A percentile compares a stretch with the other conserved stretches of the same genome.
Conservation (phyloP, 768 basidiomycete species). For the Naganishia friedmannii region DNA sequence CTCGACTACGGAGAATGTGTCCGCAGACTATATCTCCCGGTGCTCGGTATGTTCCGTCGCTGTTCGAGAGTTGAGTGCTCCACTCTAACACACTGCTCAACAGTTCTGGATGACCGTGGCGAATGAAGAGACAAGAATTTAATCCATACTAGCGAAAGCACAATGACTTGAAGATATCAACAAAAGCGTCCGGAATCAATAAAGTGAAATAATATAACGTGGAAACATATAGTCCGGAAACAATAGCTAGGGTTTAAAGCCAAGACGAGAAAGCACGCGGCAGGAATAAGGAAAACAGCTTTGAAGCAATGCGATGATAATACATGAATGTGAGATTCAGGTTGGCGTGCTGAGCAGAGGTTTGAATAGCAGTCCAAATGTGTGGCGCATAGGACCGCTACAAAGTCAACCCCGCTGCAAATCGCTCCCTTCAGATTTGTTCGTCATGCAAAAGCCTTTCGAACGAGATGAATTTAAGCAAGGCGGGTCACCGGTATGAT, state of each 20-base stretch:
- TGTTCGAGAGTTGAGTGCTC: not conserved
- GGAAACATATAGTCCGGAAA: not conserved
- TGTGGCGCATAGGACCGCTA: no score
- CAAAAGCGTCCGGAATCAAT: not conserved
- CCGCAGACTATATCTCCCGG: slow-evolving; percentile 19
- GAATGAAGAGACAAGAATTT: slow-evolving; percentile 21
- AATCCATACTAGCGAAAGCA: not conserved
- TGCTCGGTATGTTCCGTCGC: slow-evolving; percentile 22
- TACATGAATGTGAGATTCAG: no score
- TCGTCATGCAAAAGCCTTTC: no score
- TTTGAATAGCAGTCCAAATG: no score
- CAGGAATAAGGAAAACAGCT: no score
- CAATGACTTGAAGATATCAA: not conserved
- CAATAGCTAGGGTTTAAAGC: not conserved
- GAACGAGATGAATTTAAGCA: no score
- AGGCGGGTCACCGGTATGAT: no score
- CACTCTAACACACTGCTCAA: not conserved
- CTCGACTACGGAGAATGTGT: slow-evolving; percentile 20
- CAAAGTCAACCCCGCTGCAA: no score
- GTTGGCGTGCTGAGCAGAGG: no score
- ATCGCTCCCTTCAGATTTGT: no score
- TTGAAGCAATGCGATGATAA: no score
- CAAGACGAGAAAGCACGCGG: no score
- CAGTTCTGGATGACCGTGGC: slow-evolving; percentile 29
- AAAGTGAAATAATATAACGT: not conserved